Base-by-base conservation (phyloP, 495 filamentous ascomycete species). In the Hypoxylon fragiforme region DNA sequence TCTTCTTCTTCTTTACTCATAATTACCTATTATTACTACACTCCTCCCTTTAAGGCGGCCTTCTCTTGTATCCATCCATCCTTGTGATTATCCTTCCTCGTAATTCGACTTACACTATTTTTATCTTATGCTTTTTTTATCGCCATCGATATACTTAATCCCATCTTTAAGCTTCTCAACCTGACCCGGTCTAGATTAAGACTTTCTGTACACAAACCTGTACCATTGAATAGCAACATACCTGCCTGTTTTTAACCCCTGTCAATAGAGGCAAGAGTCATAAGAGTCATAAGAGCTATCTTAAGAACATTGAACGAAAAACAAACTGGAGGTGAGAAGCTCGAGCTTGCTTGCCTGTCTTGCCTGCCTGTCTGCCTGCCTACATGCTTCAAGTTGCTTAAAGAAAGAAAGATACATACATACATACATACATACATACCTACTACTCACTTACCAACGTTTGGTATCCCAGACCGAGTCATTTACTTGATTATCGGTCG, bases 401-500 rank as follows among this genome's bases (percentile, higher is more conserved):
- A 9, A 28, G 24, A 28, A 9, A 28, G 4, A 28, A n/a, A n/a
- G n/a, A n/a, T n/a, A n/a, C n/a, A n/a, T 38, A 37, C 44, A 39
- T 32, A 18, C 34, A 28, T n/a, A n/a, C n/a, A n/a, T n/a, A n/a
- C n/a, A n/a, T n/a, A n/a, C n/a, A n/a, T n/a, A n/a, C n/a, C n/a
- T n/a, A n/a, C n/a, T n/a, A n/a, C n/a, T n/a, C n/a, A n/a, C n/a
- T n/a, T 9, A 28, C 24, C 24, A 28, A 28, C 24, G 24, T n/a
- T n/a, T n/a, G n/a, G 9, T 37, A 37, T 15, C 28, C n/a, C 26
- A 45, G 49, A 57, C 62, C 59, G 65, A 67, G 65, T 67, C 65
- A 67, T 67, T 65, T 45, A 53, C 34, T 63, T 67, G 65, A 67
- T 67, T 53, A 60, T 67, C 62, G 64, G 62, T 56, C 54, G 54